These are phyloP conservation scores for Sphaceloma murrayae DNA, from an alignment of 2,329 filamentous ascomycete genomes.

Conservation along the genomic window DNA sequence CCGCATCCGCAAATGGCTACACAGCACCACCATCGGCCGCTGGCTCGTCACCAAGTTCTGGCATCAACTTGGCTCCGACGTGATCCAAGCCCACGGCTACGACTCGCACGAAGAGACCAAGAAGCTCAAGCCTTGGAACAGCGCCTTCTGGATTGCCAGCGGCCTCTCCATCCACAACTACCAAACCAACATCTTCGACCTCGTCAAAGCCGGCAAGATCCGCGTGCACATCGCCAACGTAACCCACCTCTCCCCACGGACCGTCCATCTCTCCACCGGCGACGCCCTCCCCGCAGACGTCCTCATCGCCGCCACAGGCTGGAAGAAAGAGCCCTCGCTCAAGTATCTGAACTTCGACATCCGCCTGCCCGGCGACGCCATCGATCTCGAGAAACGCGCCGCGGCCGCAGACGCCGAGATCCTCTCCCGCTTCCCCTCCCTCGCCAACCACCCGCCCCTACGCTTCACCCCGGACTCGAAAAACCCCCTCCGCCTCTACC, in stretches of 20 bases:
- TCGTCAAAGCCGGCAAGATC: constrained; percentile 46
- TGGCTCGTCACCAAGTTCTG: constrained; percentile 48
- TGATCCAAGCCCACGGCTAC: constrained; percentile 39
- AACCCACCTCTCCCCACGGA: constrained; percentile 35
- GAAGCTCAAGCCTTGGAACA: constrained; percentile 36
- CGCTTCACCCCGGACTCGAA: constrained; percentile 7
- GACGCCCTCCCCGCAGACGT: constrained; percentile 39
- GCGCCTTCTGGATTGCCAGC: constrained; percentile 45
- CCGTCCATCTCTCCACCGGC: constrained; percentile 42
- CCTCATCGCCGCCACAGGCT: constrained; percentile 49
- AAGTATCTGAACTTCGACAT: constrained; percentile 34
- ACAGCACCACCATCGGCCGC: constrained; percentile 49
- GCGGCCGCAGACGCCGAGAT: constrained; percentile 44
- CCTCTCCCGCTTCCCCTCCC: constrained; percentile 42
- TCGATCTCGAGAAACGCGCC: constrained; percentile 33
- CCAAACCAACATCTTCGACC: constrained; percentile 44
- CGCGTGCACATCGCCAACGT: constrained; percentile 49
- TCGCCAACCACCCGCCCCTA: constrained; percentile 40
- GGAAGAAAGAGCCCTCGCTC: constrained; percentile 43
- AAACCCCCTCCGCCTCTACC: constrained; percentile 32
- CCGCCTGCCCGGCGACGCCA: constrained; percentile 28
- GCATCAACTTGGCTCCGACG: constrained; percentile 46
- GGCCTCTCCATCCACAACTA: constrained; percentile 54
- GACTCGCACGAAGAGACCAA: constrained; percentile 34
- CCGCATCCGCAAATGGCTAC: constrained; percentile 46